Evolutionary conservation across 2,329 filamentous ascomycete species (phyloP).

Genomic region (Aureobasidium uvarum): DNA sequence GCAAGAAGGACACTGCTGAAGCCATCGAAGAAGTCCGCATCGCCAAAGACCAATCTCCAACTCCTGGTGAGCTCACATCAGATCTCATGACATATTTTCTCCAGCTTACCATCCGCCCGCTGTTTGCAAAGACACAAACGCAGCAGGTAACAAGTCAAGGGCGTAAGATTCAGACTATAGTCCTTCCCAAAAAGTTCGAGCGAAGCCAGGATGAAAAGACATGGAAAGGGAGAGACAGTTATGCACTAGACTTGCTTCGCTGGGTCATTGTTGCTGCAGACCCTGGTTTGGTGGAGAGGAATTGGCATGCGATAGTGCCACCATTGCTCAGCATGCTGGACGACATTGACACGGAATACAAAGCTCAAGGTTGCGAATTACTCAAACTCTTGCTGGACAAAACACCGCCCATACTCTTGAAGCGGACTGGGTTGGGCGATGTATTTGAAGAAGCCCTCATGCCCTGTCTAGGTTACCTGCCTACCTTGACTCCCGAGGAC

Average conservation of each 20-base stretch:
- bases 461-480: conserved; percentile 73
- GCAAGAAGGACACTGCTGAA: conserved; percentile 55
- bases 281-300: conserved; percentile 51
- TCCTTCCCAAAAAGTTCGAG: conserved; percentile 41
- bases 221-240: conserved; percentile 57
- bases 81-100: conserved; percentile 58
- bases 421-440: conserved; percentile 61
- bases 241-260: conserved; percentile 56
- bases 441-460: conserved; percentile 69
- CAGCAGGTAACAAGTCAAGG: conserved; percentile 57
- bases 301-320: conserved; percentile 69
- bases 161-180: conserved; percentile 52
- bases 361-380: conserved; percentile 56
- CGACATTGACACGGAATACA: conserved; percentile 56
- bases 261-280: conserved; percentile 59
- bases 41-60: conserved; percentile 33
- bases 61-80: conserved; percentile 51
- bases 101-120: conserved; percentile 61
- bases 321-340: conserved; percentile 68
- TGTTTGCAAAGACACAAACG: conserved; percentile 61
- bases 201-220: conserved; percentile 48
- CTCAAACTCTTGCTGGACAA: conserved; percentile 56
- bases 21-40: conserved; percentile 48
- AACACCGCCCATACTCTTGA: conserved; percentile 55
- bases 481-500: conserved; percentile 69